Conservation (phyloP, 441 rosid species). For the Eruca vesicaria region DNA sequence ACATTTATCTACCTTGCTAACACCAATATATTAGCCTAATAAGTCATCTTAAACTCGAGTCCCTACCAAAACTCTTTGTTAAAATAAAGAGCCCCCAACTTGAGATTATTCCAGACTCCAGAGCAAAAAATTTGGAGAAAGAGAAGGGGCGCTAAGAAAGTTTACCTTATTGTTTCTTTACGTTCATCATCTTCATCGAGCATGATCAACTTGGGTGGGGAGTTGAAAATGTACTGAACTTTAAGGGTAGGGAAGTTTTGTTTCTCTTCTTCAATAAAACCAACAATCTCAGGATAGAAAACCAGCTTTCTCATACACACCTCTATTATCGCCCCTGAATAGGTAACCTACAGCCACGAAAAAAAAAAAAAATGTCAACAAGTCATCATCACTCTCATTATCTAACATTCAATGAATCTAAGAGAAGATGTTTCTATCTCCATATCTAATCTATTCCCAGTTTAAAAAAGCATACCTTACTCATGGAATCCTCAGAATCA, state of each 20-base stretch:
- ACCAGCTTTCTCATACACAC: slow-evolving; percentile 93
- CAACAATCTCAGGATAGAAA: slow-evolving; percentile 88
- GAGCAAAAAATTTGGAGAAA: slow-evolving; percentile 6
- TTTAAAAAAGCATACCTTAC: slow-evolving; percentile 56
- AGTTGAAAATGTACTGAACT: slow-evolving; percentile 77
- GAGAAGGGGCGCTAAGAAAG: neutral
- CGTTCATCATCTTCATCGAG: slow-evolving; percentile 75
- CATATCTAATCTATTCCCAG: neutral
- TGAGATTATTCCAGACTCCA: no score
- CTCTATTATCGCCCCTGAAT: slow-evolving; percentile 81
- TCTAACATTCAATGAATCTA: neutral
- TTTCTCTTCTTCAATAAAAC: slow-evolving; percentile 89
- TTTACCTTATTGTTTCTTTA: slow-evolving; percentile 77
- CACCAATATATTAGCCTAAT: neutral
- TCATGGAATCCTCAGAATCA: slow-evolving; percentile 82
- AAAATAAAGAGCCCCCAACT: neutral
- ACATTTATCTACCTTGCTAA: neutral
- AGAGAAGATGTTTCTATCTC: neutral
- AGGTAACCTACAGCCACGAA: slow-evolving; percentile 49
- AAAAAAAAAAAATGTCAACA: neutral
- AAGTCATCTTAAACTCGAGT: neutral
- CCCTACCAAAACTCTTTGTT: neutral
- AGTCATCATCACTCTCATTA: neutral
- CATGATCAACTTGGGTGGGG: slow-evolving; percentile 90
- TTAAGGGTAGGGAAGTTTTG: slow-evolving; percentile 66